Conservation (phyloP, 208 protist species). For the Trypanosoma rangeli region DNA sequence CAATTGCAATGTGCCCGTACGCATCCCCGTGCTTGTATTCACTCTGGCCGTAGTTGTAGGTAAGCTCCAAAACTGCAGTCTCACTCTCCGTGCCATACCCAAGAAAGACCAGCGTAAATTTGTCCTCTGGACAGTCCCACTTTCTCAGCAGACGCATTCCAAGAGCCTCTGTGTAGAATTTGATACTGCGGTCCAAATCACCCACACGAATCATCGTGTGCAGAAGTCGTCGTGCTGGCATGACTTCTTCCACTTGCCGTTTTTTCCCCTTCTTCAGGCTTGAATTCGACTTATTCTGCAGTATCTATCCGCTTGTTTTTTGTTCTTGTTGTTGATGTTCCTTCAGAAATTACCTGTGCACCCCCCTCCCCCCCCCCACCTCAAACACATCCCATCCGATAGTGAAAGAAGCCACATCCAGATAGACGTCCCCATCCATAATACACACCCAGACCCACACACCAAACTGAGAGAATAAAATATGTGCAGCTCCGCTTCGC, state of each 20-base stretch:
- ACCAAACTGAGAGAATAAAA: background rate
- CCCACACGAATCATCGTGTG: conserved; percentile 90
- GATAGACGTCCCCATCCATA: too few species aligned
- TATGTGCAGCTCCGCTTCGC: too few species aligned
- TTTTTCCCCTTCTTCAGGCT: background rate
- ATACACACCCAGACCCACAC: too few species aligned
- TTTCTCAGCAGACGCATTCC: conserved; percentile 79
- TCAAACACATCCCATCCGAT: too few species aligned
- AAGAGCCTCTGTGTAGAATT: conserved; percentile 79
- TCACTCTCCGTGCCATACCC: conserved; percentile 72
- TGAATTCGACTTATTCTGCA: background rate
- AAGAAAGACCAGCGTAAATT: conserved; percentile 84
- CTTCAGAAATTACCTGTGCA: background rate
- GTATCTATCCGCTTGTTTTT: background rate
- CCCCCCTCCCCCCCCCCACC: too few species aligned
- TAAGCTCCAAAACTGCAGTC: conserved; percentile 79
- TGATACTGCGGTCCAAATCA: conserved; percentile 75
- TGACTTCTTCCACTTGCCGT: conserved; percentile 5
- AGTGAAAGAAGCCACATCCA: too few species aligned
- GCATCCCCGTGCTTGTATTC: conserved; percentile 71
- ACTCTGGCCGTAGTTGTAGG: conserved; percentile 82
- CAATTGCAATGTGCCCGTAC: conserved; percentile 85
- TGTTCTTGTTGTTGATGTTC: background rate
- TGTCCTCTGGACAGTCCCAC: conserved; percentile 74
- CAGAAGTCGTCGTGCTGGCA: conserved; percentile 46